Base-by-base conservation (phyloP, 768 basidiomycete species). In the Pleurotus citrinopileatus region DNA sequence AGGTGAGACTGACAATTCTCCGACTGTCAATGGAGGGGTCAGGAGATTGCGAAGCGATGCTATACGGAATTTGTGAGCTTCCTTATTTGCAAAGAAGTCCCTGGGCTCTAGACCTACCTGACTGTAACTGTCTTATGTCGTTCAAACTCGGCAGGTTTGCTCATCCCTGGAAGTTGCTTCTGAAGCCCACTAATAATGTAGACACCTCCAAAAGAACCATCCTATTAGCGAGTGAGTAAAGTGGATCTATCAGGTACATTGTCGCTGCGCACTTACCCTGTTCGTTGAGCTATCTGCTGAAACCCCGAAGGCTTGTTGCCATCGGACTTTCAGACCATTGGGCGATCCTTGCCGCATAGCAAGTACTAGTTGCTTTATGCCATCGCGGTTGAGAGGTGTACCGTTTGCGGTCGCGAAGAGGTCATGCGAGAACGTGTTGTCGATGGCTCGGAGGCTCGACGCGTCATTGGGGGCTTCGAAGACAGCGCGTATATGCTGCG, bases 41-140 rank as follows among this genome's bases (percentile, higher is more conserved):
- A 10, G 65, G 34, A 13, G 69, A 70, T 59, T 73, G 70, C 7
- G 76, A 77, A 55, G 74, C 73, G 55, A 78, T 78, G 45, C 77
- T 78, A 45, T 3, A 43, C 15, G 29, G 19, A 22, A 50, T 50
- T 27, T 12, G 22, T 51, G 29, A 48, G 53, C 7, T 29, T n/a
- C 17, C 29, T 17, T 17, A 13, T 28, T 44, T n/a, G 28, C 27
- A 2, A 29, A 27, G 2, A 40, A 34, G 17, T 22, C 47, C 29
- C 28, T 34, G 3, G 12, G 40, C 51, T 17, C 20, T 26, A 48
- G 15, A 65, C 77, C 61, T 53, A 83, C 81, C 67, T 72, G 20
- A 80, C 81, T 37, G 71, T 73, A 12, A 82, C 76, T 17, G 72
- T 72, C 57, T 83, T 83, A 58, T 76, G 77, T 55, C 81, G 72